A percentile compares a stretch with the other conserved stretches of the same genome.
These are phyloP conservation scores for Acephala macrosclerotiorum DNA, from an alignment of 2,329 filamentous ascomycete species.

Conservation along the genomic window DNA sequence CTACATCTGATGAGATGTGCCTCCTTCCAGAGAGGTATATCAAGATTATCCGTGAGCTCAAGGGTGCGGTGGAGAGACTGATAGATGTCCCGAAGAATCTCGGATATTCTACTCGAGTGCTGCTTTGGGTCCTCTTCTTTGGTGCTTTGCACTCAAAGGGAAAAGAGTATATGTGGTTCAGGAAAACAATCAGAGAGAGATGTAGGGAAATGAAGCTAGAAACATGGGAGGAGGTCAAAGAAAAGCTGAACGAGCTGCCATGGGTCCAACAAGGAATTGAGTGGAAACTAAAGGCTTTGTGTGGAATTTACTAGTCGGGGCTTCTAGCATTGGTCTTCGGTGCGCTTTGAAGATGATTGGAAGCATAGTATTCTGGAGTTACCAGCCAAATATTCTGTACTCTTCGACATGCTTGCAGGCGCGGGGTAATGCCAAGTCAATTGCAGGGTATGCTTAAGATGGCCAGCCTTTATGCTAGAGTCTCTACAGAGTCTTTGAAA, in stretches of 20 bases:
- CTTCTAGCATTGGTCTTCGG: not conserved
- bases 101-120: not conserved
- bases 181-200: not conserved
- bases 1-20: not conserved
- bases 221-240: not conserved
- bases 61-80: slow-evolving; percentile 3
- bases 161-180: not conserved
- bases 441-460: too few species aligned
- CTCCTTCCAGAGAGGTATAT: not conserved
- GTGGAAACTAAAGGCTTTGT: not conserved
- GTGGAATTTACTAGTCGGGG: not conserved
- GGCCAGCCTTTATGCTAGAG: too few species aligned
- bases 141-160: not conserved
- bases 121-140: slow-evolving; percentile 3
- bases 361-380: too few species aligned
- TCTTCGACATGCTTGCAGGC: too few species aligned
- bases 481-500: too few species aligned
- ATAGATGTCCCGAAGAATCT: not conserved
- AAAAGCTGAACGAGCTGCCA: not conserved
- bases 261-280: not conserved
- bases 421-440: too few species aligned
- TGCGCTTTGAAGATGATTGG: not conserved
- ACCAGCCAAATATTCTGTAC: too few species aligned
- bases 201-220: not conserved
- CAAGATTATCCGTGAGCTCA: not conserved